phyloP scores from a whole-genome alignment of 225 moss, liverwort and hornwort genomes.

The Pseudisothecium myosuroides region DNA sequence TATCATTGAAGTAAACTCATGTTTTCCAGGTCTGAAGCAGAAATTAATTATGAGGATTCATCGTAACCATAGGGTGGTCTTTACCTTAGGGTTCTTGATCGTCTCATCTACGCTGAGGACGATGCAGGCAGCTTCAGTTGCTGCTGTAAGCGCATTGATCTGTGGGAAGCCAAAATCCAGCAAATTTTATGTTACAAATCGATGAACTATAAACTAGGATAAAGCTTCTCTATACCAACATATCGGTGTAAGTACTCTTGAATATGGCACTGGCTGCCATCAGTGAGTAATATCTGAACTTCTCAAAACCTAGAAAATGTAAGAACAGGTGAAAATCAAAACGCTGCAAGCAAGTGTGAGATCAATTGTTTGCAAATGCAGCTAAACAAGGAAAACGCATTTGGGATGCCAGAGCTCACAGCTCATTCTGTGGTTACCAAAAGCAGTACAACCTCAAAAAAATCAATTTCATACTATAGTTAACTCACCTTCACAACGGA shows the following conservation, averaged over 20 bases:
- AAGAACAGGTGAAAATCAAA: not conserved
- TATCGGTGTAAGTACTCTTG: not conserved
- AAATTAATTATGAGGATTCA: not conserved
- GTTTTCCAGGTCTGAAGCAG: not conserved
- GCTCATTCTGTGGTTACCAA: not conserved
- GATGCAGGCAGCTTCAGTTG: slow-evolving; percentile 70
- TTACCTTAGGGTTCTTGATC: slow-evolving; percentile 52
- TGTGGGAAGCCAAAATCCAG: not conserved
- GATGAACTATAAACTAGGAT: not conserved
- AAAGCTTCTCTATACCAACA: not conserved
- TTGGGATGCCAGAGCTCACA: not conserved
- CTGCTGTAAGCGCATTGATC: slow-evolving; percentile 92
- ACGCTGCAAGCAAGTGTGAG: not conserved
- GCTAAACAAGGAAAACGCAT: not conserved
- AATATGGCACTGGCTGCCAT: not conserved
- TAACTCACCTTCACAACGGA: slow-evolving; percentile 75
- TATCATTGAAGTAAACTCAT: not conserved
- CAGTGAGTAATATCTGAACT: not conserved
- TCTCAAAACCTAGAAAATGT: not conserved
- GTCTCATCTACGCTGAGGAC: slow-evolving; percentile 52
- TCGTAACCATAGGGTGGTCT: not conserved
- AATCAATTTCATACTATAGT: no score
- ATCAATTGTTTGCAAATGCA: not conserved
- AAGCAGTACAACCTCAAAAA: not conserved
- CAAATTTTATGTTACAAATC: not conserved